Conservation (phyloP, 257 asterid genomes). For the Phtheirospermum japonicum region DNA sequence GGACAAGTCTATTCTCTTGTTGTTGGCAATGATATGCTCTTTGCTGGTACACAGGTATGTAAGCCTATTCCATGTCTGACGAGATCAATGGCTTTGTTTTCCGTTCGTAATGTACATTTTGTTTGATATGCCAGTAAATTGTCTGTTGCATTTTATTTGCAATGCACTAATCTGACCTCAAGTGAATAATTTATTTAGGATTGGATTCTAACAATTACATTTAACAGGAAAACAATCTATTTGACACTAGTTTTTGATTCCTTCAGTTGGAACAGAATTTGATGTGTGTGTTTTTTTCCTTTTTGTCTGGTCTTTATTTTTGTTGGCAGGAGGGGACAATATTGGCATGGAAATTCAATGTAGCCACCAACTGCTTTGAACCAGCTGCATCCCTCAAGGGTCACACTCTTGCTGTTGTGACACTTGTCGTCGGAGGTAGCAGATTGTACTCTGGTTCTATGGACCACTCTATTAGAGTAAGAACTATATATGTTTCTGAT, state of each 20-base stretch:
- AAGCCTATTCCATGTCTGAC: slow-evolving; percentile 18
- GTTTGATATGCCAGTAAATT: too few species aligned
- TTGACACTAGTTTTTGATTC: slow-evolving; percentile 16
- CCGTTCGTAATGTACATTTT: slow-evolving; percentile 10
- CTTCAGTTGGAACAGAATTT: slow-evolving; percentile 13
- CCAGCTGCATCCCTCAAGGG: slow-evolving; percentile 86
- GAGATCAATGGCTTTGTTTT: slow-evolving; percentile 11
- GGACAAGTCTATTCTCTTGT: slow-evolving; percentile 95
- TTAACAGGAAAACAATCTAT: background rate
- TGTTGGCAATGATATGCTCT: slow-evolving; percentile 79
- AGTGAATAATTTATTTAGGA: too few species aligned
- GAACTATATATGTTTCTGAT: slow-evolving; percentile 26
- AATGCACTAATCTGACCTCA: too few species aligned
- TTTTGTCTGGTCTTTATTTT: slow-evolving; percentile 26
- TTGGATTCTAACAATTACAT: too few species aligned
- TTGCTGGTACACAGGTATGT: slow-evolving; percentile 93
- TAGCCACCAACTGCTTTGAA: slow-evolving; percentile 69
- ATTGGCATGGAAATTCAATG: slow-evolving; percentile 86
- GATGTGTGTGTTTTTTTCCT: background rate
- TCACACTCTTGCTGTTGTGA: slow-evolving; percentile 84
- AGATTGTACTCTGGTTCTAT: slow-evolving; percentile 88
- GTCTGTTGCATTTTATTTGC: too few species aligned
- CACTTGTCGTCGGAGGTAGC: slow-evolving; percentile 82
- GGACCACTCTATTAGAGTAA: slow-evolving; percentile 81
- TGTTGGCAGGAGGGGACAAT: slow-evolving; percentile 79